These are phyloP conservation scores for Ulota crispa DNA, from an alignment of 225 moss, liverwort and hornwort species.

Conservation along the genomic window DNA sequence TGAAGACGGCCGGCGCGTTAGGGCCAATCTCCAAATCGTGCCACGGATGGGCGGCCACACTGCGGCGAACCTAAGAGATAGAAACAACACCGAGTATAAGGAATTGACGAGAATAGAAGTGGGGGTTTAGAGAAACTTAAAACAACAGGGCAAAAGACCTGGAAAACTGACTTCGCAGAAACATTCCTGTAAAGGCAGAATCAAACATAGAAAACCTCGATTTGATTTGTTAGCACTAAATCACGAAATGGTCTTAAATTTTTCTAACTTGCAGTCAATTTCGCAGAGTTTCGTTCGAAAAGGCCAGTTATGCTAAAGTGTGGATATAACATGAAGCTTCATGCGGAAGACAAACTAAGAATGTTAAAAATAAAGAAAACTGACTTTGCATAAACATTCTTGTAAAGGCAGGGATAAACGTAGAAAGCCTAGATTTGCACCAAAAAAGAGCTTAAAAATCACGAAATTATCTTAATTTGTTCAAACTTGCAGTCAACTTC, in stretches of 20 bases:
- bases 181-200: background rate
- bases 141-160: background rate
- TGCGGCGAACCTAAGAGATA: constrained; percentile 13
- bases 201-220: background rate
- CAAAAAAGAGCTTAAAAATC: background rate
- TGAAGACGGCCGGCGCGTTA: constrained; percentile 31
- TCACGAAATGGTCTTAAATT: too few relatives aligned
- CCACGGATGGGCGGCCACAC: constrained; percentile 35
- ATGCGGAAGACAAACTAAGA: too few relatives aligned
- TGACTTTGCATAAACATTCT: too few relatives aligned
- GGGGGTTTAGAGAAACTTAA: too few relatives aligned
- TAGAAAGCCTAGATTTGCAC: background rate
- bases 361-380: too few relatives aligned
- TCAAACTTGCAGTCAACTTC: background rate
- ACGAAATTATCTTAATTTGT: background rate
- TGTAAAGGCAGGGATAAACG: background rate
- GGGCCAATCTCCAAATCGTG: constrained; percentile 39
- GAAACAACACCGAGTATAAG: background rate
- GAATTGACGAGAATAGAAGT: background rate
- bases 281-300: too few relatives aligned
- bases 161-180: background rate
- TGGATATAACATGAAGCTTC: too few relatives aligned
- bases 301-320: too few relatives aligned
- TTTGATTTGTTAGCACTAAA: background rate
- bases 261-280: too few relatives aligned